Evolutionary conservation across 306 rosid genomes (phyloP).

Genomic region (Medicago ruthenica): DNA sequence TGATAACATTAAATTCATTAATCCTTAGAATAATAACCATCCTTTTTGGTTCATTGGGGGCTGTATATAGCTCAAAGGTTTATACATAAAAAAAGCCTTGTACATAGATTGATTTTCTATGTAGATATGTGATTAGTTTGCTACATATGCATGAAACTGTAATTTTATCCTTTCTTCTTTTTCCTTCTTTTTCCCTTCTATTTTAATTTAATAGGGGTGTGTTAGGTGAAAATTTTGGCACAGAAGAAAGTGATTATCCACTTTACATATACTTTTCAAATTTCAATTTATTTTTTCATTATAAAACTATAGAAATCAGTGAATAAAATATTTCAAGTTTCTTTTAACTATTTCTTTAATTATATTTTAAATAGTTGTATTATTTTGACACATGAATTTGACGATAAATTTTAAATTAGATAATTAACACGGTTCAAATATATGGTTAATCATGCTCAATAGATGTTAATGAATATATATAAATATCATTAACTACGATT

Average conservation of each 20-base stretch:
- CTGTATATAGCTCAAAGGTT: constrained; percentile 43
- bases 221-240: neutral
- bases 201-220: neutral
- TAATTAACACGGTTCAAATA: too few species aligned
- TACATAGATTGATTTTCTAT: constrained; percentile 37
- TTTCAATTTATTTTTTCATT: too few species aligned
- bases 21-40: neutral
- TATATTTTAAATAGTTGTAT: too few species aligned
- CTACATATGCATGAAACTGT: neutral
- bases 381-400: too few species aligned
- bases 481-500: too few species aligned
- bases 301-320: too few species aligned
- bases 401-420: too few species aligned
- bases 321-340: neutral
- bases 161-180: neutral
- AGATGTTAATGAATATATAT: too few species aligned
- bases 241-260: neutral
- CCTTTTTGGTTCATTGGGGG: constrained; percentile 30
- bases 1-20: constrained; percentile 40
- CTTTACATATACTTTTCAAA: too few species aligned
- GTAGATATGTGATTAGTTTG: constrained; percentile 23
- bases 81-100: constrained; percentile 37
- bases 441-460: too few species aligned
- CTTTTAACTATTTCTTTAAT: too few species aligned
- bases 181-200: neutral